Evolutionary conservation across 2,329 filamentous ascomycete species (phyloP), one percentile per base, ranked within the genome.

Genomic region (Dothideomycetes sp.): DNA sequence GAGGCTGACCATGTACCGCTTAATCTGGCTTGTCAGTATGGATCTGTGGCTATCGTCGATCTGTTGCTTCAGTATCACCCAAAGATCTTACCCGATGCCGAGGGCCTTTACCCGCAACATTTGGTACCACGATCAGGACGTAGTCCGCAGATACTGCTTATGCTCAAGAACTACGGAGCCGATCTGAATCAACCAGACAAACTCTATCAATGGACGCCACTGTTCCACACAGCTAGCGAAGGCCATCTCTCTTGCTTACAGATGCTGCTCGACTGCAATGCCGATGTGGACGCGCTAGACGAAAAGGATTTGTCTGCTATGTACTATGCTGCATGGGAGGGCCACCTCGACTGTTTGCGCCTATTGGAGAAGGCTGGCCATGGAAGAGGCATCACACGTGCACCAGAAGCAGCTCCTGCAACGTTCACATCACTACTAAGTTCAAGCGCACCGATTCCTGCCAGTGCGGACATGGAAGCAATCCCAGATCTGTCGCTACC

Each of bases 261-360:
- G 50, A 84, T 80, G 1, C 70, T 98, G 4, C 70, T 98, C 9
- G 77, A 86, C 39, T 77, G 83, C 47, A 82, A 83, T 6, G 88
- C 82, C 3, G 78, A 93, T 53, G 75, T 82, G 1, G 80, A 80
- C 49, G 83, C 87, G 41, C 65, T 85, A 30, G 91, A 98, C 56
- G 91, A 98, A 63, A 98, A 96, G 58, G 82, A 80, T 12, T 72
- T 96, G 4, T 86, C 88, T 2, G 88, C 91, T 19, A 87, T 96
- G 80, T 98, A 98, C 62, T 98, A 98, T 62, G 91, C 91, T 11
- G 89, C 87, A 0, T 98, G 91, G 91, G 91, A 98, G 64, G 91
- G 91, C 0, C 85, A 96, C 57, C 65, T 96, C 41, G 82, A 89
- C 54, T 96, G 91, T 64, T 94, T 98, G 84, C 80, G 82, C 54